Base-by-base conservation (phyloP, 129 eudicot species). In the Chrysanthemum lavandulifolium region DNA sequence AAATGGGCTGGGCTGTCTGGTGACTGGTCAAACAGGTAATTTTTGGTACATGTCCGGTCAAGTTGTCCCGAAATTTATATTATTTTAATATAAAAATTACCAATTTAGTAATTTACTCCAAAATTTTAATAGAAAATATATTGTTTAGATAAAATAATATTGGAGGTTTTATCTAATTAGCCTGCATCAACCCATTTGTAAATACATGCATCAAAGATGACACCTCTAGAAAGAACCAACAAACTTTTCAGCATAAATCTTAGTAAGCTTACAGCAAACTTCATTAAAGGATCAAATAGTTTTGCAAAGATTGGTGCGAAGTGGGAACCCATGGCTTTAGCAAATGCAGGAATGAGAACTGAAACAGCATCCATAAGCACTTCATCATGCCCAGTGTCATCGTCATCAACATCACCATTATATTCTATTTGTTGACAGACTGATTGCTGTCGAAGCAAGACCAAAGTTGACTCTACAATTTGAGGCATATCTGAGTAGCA, bases 321-420 rank as follows among this genome's bases (percentile, higher is more conserved):
- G 68, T 90, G 91, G 72, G 89, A 50, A 29, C 99, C 99, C 97
- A 94, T 86, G 47, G 91, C 88, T 78, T 90, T 94, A 49, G 97
- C 96, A 83, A 88, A 90, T 75, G 99, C 97, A 69, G 99, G 99
- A 83, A 94, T 97, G 68, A 94, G 96, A 51, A 90, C 99, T 65
- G 97, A 90, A 83, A 90, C 99, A 75, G 99, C 99, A 86, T 94
- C 99, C 99, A 94, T 94, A 15, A 94, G 91, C 73, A 90, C 97
- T 78, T 94, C 99, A 83, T 94, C 99, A 77, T 94, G 99, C 59
- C 75, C 84, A 18, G 91, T 25, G 58, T 87, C 97, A 73, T 94
- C 99, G 23, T 94, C 97, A 76, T 90, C 97, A 68, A 71, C 52
- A 61, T 94, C 99, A 90, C 96, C 81, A 69, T 94, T 97, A 2